These are phyloP conservation scores for Emericellopsis cladophorae DNA, from an alignment of 2,329 filamentous ascomycete species.

Conservation along the genomic window DNA sequence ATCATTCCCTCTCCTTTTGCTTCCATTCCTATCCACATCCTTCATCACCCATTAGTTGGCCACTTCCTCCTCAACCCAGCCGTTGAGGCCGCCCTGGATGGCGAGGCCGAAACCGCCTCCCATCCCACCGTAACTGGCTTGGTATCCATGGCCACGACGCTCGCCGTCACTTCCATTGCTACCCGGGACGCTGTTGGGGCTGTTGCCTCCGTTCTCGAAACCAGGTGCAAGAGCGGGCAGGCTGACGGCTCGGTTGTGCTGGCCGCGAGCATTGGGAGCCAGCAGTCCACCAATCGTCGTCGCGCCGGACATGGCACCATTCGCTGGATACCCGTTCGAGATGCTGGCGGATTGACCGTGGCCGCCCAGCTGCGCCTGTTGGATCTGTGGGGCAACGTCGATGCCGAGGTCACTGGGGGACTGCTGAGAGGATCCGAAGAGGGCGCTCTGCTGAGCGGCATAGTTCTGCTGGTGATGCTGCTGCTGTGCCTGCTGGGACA, in stretches of 20 bases:
- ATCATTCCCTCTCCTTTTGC: background rate
- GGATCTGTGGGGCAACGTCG: conserved; percentile 32
- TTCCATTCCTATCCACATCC: background rate
- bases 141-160: conserved; percentile 54
- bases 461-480: conserved; percentile 58
- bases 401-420: conserved; percentile 43
- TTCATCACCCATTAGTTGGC: conserved; percentile 31
- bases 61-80: conserved; percentile 57
- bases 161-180: conserved; percentile 34
- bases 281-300: conserved; percentile 67
- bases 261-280: conserved; percentile 50
- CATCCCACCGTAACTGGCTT: conserved; percentile 49
- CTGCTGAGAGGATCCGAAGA: conserved; percentile 63
- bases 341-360: conserved; percentile 56
- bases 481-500: conserved; percentile 58
- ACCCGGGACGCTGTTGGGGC: conserved; percentile 33
- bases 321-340: conserved; percentile 48
- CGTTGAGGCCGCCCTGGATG: conserved; percentile 51
- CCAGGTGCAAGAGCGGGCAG: conserved; percentile 60
- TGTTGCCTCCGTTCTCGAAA: conserved; percentile 46
- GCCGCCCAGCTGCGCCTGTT: conserved; percentile 45
- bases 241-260: conserved; percentile 75
- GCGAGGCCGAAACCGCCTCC: conserved; percentile 47
- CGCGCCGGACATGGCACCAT: conserved; percentile 38
- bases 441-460: conserved; percentile 63